Evolutionary conservation across 441 rosid species (phyloP).

Genomic region (Erodium texanum): DNA sequence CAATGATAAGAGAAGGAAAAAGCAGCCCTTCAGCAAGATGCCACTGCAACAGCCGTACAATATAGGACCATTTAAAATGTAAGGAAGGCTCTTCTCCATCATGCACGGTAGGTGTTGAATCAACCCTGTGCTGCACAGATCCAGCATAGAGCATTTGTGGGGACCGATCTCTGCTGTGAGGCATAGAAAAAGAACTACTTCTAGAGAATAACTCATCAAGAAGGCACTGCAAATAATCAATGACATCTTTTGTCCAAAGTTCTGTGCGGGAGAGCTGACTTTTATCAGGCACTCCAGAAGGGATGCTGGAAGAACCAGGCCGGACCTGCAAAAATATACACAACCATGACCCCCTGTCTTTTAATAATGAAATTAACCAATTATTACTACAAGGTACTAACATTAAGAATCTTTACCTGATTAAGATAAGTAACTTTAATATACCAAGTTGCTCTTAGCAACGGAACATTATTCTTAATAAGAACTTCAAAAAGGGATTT

Average conservation of each 20-base stretch:
- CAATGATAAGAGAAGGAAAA: conserved; percentile 81
- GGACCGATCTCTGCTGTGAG: conserved; percentile 58
- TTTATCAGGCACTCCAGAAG: conserved; percentile 72
- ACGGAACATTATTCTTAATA: conserved; percentile 86
- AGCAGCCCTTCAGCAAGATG: conserved; percentile 88
- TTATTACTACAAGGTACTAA: background rate
- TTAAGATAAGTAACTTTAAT: conserved; percentile 92
- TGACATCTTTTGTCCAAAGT: conserved; percentile 94
- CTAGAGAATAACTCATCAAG: conserved; percentile 69
- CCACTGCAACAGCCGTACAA: conserved; percentile 91
- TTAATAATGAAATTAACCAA: conserved; percentile 12
- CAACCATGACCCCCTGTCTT: conserved; percentile 26
- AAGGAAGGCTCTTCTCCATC: conserved; percentile 82
- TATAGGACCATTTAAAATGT: conserved; percentile 90
- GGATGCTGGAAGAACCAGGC: conserved; percentile 47
- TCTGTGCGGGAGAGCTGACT: conserved; percentile 70
- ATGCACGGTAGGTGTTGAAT: conserved; percentile 35
- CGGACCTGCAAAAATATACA: conserved; percentile 58
- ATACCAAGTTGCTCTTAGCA: conserved; percentile 96
- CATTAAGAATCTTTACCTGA: conserved; percentile 48
- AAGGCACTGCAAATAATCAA: conserved; percentile 79
- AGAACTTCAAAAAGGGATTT: conserved; percentile 83
- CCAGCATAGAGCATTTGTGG: conserved; percentile 63
- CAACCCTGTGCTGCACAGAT: conserved; percentile 48
- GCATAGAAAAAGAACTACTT: conserved; percentile 52